phyloP scores from a whole-genome alignment of 2,329 filamentous ascomycete species.

The Coccinonectria pachysandricola region DNA sequence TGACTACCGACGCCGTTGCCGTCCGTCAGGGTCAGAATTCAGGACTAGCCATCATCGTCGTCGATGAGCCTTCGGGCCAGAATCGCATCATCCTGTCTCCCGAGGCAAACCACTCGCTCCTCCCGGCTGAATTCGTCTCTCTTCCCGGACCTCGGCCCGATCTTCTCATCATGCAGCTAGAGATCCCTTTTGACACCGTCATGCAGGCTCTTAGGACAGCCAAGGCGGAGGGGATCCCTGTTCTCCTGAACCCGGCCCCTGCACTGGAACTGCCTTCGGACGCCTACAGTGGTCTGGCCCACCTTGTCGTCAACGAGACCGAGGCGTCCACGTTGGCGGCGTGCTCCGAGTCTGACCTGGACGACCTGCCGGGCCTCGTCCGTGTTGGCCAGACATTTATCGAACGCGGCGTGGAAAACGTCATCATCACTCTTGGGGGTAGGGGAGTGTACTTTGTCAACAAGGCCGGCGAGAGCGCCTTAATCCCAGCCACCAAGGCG shows the following conservation, averaged over 20 bases:
- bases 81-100: constrained; percentile 68
- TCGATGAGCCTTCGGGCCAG: constrained; percentile 62
- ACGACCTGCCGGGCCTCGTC: constrained; percentile 32
- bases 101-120: constrained; percentile 53
- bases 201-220: constrained; percentile 48
- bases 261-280: constrained; percentile 57
- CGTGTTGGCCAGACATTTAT: constrained; percentile 52
- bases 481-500: constrained; percentile 57
- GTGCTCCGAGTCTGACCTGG: constrained; percentile 37
- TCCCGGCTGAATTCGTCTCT: constrained; percentile 24
- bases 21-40: constrained; percentile 40
- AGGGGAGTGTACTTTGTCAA: constrained; percentile 64
- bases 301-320: constrained; percentile 84
- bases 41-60: constrained; percentile 65
- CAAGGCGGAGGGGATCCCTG: constrained; percentile 38
- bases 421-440: constrained; percentile 76
- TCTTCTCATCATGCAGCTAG: constrained; percentile 67
- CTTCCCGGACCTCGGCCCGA: constrained; percentile 37
- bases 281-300: constrained; percentile 58
- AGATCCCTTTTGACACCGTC: constrained; percentile 59
- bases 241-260: constrained; percentile 79
- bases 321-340: constrained; percentile 68
- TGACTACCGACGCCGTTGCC: constrained; percentile 47
- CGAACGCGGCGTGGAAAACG: constrained; percentile 57
- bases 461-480: constrained; percentile 27